Conservation (phyloP, 176 grass and related monocot genomes). For the Triticum timopheevii region DNA sequence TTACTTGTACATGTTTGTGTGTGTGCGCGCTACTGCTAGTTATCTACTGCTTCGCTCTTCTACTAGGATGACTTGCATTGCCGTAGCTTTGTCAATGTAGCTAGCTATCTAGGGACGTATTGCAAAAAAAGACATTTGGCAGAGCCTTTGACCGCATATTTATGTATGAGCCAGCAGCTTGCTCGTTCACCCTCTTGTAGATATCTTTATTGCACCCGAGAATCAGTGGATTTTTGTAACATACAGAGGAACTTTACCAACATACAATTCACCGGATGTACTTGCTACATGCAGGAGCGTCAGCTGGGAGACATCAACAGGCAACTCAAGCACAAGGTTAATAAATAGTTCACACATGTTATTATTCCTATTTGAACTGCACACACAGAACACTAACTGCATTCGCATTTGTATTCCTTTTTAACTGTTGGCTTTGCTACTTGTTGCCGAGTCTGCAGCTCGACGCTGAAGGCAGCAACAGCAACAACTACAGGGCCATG, state of each 20-base stretch:
- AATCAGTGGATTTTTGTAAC: neutral
- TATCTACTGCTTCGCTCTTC: slow-evolving; percentile 5
- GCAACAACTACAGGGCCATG: slow-evolving; percentile 52
- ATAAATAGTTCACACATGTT: neutral
- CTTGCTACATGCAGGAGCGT: slow-evolving; percentile 73
- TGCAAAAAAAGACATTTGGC: neutral
- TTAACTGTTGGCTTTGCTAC: neutral
- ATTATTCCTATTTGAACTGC: neutral
- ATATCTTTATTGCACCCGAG: neutral
- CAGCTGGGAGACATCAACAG: slow-evolving; percentile 90
- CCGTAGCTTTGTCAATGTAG: neutral
- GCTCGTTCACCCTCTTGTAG: neutral
- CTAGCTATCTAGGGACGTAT: neutral
- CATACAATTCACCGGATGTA: neutral
- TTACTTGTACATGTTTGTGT: neutral
- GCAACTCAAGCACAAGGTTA: slow-evolving; percentile 78
- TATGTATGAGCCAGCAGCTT: neutral
- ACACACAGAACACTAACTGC: neutral
- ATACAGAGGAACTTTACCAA: no score
- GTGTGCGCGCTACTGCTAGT: neutral
- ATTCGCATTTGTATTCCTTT: neutral
- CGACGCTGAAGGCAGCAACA: slow-evolving; percentile 54
- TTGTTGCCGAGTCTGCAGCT: slow-evolving; percentile 42
- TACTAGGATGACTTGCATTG: neutral
- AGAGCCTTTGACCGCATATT: neutral